Evolutionary conservation across 2,329 filamentous ascomycete genomes (phyloP).

Genomic region (Fusarium ambrosium): DNA sequence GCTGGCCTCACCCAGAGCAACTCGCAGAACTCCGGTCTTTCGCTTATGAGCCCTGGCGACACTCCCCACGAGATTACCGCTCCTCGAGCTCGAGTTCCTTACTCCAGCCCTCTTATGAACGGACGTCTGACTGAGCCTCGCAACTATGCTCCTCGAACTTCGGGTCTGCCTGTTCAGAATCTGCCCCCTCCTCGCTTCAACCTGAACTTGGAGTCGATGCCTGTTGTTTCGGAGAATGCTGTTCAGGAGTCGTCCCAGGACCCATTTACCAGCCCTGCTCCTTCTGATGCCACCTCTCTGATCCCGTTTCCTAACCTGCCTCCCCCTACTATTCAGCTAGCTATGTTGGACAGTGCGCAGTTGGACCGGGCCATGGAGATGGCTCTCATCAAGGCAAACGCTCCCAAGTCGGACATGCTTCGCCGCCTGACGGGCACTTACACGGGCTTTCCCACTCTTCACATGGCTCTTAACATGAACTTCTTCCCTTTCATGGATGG

Average conservation of each 20-base stretch:
- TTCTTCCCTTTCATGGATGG: constrained; percentile 64
- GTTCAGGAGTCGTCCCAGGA: constrained; percentile 31
- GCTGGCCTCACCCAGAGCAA: constrained; percentile 30
- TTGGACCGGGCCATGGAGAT: not conserved
- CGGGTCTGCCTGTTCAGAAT: constrained; percentile 40
- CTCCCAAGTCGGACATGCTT: constrained; percentile 54
- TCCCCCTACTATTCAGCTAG: constrained; percentile 25
- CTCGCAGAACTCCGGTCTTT: constrained; percentile 28
- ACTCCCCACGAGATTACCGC: constrained; percentile 34
- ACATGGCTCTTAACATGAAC: constrained; percentile 52
- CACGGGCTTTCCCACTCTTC: constrained; percentile 51
- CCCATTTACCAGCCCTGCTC: constrained; percentile 32
- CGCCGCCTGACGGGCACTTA: constrained; percentile 52
- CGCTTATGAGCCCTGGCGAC: constrained; percentile 28
- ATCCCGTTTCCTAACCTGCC: constrained; percentile 22
- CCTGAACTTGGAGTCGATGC: constrained; percentile 34
- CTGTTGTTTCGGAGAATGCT: not conserved
- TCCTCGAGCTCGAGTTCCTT: not conserved
- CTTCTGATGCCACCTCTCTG: constrained; percentile 13
- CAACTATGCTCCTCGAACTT: constrained; percentile 56
- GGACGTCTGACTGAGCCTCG: constrained; percentile 56
- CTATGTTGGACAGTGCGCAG: constrained; percentile 21
- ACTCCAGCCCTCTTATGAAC: constrained; percentile 21
- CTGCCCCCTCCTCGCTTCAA: constrained; percentile 57
- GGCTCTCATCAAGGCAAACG: constrained; percentile 25